Base-by-base conservation (phyloP, 2,329 filamentous ascomycete genomes). In the Pseudopithomyces maydicus region DNA sequence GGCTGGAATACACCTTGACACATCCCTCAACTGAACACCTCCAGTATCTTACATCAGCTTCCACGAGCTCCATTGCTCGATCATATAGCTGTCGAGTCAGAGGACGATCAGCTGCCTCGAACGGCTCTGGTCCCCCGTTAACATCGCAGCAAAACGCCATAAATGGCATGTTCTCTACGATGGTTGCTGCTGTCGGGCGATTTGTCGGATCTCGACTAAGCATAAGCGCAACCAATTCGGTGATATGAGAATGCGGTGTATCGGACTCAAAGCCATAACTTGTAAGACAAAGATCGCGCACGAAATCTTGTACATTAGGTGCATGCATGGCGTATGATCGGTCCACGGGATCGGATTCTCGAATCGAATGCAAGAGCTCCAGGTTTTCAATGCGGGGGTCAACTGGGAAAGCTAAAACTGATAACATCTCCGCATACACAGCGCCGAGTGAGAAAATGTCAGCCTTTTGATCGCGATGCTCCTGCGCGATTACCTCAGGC, bases 371-470 rank as follows among this genome's bases (percentile, higher is more conserved):
- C 7, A 61, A 42, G 14, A 45, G 10, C 32, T 60, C 57, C 14
- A 52, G 20, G 32, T 56, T 59, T 20, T 52, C 32, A 35, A 33
- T 55, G 6, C 20, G 15, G 35, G 46, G 29, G 7, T 51, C 33
- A 11, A 36, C 8, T 19, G 49, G 26, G n/a, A 35, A 17, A 17
- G 58, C 55, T 17, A 62, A 56, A 12, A 52, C 52, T 14, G 56
- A 52, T 2, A 64, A 41, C 57, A 67, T 65, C 36, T 69, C 63
- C 3, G 54, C 39, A 48, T 50, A 69, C 1, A 68, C 65, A 26
- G 54, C 56, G 12, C 65, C 65, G 4, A 69, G 64, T 14, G 63
- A 64, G 50, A 64, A 69, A 1, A 69, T 61, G 20, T 69, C 63
- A 1, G 66, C 61, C 5, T 52, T 58, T 11, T 54, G 54, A n/a